Evolutionary conservation across 208 protist genomes (phyloP).

Genomic region (Leishmania tropica): DNA sequence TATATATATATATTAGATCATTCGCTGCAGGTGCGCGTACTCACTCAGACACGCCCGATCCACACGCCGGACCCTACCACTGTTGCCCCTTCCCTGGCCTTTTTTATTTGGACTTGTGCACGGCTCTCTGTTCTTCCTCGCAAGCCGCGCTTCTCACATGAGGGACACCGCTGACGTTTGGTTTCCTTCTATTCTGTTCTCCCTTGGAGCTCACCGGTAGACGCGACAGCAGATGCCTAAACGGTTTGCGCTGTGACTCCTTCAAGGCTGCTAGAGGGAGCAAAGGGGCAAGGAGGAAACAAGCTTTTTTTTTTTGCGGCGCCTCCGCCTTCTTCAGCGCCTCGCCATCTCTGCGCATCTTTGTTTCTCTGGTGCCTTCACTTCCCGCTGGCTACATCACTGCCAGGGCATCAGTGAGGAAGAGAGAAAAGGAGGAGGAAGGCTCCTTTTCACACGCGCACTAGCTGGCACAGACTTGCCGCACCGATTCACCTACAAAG

Average conservation of each 20-base stretch:
- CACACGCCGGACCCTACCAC: background rate
- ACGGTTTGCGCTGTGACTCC: background rate
- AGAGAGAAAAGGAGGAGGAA: background rate
- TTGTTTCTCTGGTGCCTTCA: background rate
- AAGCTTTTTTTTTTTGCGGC: background rate
- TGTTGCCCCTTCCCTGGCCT: background rate
- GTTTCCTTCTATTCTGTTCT: background rate
- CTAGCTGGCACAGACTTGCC: background rate
- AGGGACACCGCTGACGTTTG: background rate
- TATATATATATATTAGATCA: background rate
- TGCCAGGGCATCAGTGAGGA: background rate
- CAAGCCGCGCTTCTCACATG: background rate
- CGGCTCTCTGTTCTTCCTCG: background rate
- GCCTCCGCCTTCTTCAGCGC: background rate
- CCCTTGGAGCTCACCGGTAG: background rate
- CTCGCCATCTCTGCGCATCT: background rate
- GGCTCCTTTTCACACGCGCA: background rate
- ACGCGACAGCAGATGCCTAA: background rate
- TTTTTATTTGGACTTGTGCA: background rate
- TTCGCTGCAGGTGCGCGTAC: background rate
- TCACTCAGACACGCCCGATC: background rate
- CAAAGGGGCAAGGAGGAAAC: background rate
- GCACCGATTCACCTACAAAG: background rate
- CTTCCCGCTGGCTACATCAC: background rate
- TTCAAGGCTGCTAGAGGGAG: background rate